Conservation (phyloP, 352 stramenopile genomes). For the Globisporangium middletonii region DNA sequence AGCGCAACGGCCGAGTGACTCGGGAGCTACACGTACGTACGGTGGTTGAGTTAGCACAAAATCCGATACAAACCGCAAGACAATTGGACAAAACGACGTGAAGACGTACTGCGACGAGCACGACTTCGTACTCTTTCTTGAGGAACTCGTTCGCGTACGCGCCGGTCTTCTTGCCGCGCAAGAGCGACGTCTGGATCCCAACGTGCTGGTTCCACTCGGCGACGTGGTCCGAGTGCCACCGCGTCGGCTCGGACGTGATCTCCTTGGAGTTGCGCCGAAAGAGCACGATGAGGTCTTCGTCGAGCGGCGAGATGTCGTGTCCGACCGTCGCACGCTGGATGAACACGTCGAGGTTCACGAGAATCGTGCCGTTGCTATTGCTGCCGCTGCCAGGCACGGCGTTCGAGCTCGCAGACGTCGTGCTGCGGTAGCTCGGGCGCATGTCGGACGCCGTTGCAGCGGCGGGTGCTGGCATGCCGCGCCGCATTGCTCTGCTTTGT, state of each 20-base stretch:
- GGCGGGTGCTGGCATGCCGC: slow-evolving; percentile 13
- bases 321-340: slow-evolving; percentile 69
- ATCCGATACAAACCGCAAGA: no score
- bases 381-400: background rate
- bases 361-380: slow-evolving; percentile 32
- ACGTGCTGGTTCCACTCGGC: slow-evolving; percentile 78
- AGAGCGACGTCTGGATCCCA: slow-evolving; percentile 68
- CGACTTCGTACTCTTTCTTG: slow-evolving; percentile 80
- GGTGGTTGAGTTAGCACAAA: no score
- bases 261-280: slow-evolving; percentile 64
- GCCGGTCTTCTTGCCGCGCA: slow-evolving; percentile 42
- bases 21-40: slow-evolving; percentile 30
- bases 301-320: slow-evolving; percentile 60
- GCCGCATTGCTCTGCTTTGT: slow-evolving; percentile 21
- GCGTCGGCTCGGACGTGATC: slow-evolving; percentile 61
- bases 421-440: slow-evolving; percentile 24
- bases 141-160: slow-evolving; percentile 32
- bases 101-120: slow-evolving; percentile 59
- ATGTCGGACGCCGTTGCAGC: slow-evolving; percentile 13
- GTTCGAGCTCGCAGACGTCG: slow-evolving; percentile 6
- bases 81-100: background rate
- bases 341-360: slow-evolving; percentile 71
- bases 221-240: slow-evolving; percentile 59
- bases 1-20: slow-evolving; percentile 76
- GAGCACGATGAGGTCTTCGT: slow-evolving; percentile 76